Percentiles rank a stretch among this genome's conserved stretches.
Conservation (phyloP, 2,329 filamentous ascomycete species). For the Blastomyces gilchristii region DNA sequence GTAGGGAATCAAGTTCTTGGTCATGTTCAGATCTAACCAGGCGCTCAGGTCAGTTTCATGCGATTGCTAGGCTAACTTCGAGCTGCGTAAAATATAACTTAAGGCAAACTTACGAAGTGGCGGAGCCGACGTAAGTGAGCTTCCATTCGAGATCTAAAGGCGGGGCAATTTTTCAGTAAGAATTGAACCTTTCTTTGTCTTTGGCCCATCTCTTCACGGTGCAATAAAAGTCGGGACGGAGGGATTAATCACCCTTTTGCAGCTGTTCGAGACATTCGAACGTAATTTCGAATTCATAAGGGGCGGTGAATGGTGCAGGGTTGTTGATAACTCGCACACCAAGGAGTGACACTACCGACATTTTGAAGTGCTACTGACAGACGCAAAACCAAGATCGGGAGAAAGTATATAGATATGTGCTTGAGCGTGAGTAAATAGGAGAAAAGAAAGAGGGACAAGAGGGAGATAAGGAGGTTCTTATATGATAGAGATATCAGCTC, state of each 20-base stretch:
- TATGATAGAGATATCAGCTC: neutral
- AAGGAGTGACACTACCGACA: slow-evolving; percentile 94
- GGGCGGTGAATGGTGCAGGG: slow-evolving; percentile 82
- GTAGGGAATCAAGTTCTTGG: slow-evolving; percentile 92
- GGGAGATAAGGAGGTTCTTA: neutral
- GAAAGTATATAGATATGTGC: neutral
- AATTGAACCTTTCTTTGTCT: neutral
- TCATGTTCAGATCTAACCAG: slow-evolving; percentile 75
- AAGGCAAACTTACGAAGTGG: slow-evolving; percentile 78
- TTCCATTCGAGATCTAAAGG: slow-evolving; percentile 91
- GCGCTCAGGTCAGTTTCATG: slow-evolving; percentile 2
- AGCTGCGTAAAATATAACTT: slow-evolving; percentile 35
- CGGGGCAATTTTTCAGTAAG: slow-evolving; percentile 17
- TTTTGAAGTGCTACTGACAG: slow-evolving; percentile 36
- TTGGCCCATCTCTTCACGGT: neutral
- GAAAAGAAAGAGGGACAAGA: neutral
- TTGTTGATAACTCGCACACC: slow-evolving; percentile 97
- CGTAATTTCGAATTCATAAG: slow-evolving; percentile 96
- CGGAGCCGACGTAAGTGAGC: slow-evolving; percentile 95
- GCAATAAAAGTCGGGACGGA: neutral
- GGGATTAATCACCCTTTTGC: slow-evolving; percentile 60
- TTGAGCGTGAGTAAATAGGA: neutral
- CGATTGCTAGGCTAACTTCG: neutral
- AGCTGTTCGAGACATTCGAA: slow-evolving; percentile 94
- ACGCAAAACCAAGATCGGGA: neutral